Base-by-base conservation (phyloP, 352 stramenopile species). In the Phytophthora foliorum region DNA sequence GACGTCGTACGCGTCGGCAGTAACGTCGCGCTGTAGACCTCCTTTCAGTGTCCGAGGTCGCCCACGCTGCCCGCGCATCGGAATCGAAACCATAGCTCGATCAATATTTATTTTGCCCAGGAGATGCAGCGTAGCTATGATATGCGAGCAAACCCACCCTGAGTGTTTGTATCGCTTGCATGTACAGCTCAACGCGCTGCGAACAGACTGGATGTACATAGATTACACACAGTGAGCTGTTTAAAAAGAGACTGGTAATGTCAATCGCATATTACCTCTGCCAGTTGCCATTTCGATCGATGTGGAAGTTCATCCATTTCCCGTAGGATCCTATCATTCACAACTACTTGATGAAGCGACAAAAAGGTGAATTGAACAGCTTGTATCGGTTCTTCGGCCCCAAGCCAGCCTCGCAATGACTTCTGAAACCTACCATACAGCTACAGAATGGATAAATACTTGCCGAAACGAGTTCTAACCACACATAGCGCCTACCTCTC, bases 71-170 rank as follows among this genome's bases (percentile, higher is more conserved):
- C 36, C 38, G 9, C 29, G 58, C 27, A 55, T 53, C 7, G 58
- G 58, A 27, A 54, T 53, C 8, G 22, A 36, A 11, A 27, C 24
- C 7, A 45, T 19, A 2, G 42, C 51, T 8, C 8, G 41, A 11
- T 50, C 58, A 17, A 67, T 53, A 2, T 46, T 49, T 4, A 67
- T 16, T n/a, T 58, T 67, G 1, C 48, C 27, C 6, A 59, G 58
- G 7, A 59, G 7, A 36, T 67, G 38, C 10, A 67, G 34, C 1
- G 48, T 22, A 2, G 58, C 58, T 1, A 67, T 14, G 3, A 67
- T 24, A n/a, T 58, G 48, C 13, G 58, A 44, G 27, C 39, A 67
- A 7, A 32, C 25, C 58, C 36, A 59, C 2, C 58, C 58, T 6
- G 34, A 39, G 21, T 59, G 49, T 39, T 31, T 67, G 29, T 36